Conservation (phyloP, 2,329 filamentous ascomycete genomes). For the Hirsutella thompsonii region DNA sequence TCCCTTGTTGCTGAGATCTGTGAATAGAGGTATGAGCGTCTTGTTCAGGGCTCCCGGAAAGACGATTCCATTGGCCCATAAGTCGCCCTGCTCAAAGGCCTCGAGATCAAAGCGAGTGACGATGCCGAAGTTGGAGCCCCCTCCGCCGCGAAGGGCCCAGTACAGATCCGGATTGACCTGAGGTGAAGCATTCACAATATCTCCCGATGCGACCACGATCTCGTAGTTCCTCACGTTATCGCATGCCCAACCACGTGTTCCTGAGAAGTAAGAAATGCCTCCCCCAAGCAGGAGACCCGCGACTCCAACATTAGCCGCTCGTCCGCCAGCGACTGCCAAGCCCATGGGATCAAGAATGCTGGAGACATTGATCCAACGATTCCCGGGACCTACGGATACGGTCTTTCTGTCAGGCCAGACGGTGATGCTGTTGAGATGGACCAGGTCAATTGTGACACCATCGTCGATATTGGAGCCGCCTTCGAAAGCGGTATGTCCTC, state of each 20-base stretch:
- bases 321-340: conserved; percentile 25
- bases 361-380: conserved; percentile 28
- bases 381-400: background rate
- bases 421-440: background rate
- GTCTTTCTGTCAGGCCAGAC: background rate
- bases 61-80: conserved; percentile 1
- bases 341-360: conserved; percentile 21
- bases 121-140: conserved; percentile 26
- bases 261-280: conserved; percentile 34
- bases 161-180: conserved; percentile 24
- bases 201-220: background rate
- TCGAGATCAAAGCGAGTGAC: conserved; percentile 16
- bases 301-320: conserved; percentile 26
- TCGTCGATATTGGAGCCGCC: background rate
- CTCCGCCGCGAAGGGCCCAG: conserved; percentile 29
- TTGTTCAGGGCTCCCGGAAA: conserved; percentile 6
- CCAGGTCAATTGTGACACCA: background rate
- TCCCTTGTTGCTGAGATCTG: conserved; percentile 5
- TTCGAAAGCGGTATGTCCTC: background rate
- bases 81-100: conserved; percentile 12
- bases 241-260: conserved; percentile 27
- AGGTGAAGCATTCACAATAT: background rate
- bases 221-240: conserved; percentile 31
- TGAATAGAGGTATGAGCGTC: conserved; percentile 7
- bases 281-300: conserved; percentile 31